phyloP scores from a whole-genome alignment of 495 filamentous ascomycete species.

The Aspergillus saccharolyticus region DNA sequence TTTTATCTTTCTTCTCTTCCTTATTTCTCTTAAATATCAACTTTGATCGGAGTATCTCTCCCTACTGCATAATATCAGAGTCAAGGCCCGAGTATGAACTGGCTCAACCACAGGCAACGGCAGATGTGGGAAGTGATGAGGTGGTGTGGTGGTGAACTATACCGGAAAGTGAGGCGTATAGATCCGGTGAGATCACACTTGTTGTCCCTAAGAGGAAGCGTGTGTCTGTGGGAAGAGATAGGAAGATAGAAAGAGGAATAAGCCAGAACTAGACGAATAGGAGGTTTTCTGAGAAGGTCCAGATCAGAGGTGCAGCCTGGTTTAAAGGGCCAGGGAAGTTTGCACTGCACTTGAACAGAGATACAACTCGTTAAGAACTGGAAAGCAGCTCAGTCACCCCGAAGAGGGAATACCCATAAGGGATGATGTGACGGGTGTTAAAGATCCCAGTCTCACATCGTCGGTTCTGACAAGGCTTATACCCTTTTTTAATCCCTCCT shows the following conservation, averaged over 20 bases:
- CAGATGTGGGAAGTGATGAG: slow-evolving; percentile 14
- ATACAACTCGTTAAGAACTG: not conserved
- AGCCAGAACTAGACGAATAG: not conserved
- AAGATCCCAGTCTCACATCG: slow-evolving; percentile 5
- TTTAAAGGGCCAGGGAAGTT: slow-evolving; percentile 1
- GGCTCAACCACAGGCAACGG: slow-evolving; percentile 8
- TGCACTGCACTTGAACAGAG: not conserved
- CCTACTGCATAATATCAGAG: not conserved
- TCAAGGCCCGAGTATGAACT: slow-evolving; percentile 8
- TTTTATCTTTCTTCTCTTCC: not conserved
- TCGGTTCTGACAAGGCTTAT: slow-evolving; percentile 28
- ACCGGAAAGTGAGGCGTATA: slow-evolving; percentile 27
- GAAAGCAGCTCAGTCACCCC: not conserved
- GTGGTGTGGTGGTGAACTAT: slow-evolving; percentile 23
- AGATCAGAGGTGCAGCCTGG: not conserved
- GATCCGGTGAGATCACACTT: slow-evolving; percentile 17
- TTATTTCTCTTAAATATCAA: not conserved
- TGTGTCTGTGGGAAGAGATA: not conserved
- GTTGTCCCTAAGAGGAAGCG: not conserved
- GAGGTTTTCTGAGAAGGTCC: not conserved
- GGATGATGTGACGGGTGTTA: not conserved
- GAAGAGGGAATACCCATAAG: not conserved
- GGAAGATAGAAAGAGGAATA: not conserved
- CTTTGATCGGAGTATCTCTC: not conserved
- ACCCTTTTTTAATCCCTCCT: slow-evolving; percentile 8